These are phyloP conservation scores for Paecilomyces sp. DNA, from an alignment of 2,329 filamentous ascomycete genomes.

Conservation along the genomic window DNA sequence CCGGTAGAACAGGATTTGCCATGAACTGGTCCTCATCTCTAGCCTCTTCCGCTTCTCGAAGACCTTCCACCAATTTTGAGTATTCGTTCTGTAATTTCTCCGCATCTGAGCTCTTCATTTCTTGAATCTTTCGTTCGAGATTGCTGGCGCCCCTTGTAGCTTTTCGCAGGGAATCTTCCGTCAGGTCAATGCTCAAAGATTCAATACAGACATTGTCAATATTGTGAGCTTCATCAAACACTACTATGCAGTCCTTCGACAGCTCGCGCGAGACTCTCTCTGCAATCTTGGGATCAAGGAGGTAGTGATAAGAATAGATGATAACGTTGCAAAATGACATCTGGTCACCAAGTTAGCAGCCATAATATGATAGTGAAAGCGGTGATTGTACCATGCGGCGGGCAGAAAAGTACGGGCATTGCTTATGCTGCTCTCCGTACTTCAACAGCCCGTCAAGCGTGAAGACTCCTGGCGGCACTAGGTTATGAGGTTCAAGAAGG, in stretches of 20 bases:
- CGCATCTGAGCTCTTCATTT: conserved; percentile 94
- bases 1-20: conserved; percentile 87
- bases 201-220: conserved; percentile 99
- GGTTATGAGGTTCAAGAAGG: conserved; percentile 85
- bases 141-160: conserved; percentile 87
- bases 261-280: conserved; percentile 91
- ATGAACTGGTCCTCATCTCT: conserved; percentile 94
- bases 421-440: conserved; percentile 92
- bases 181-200: conserved; percentile 91
- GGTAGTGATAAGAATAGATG: conserved; percentile 98
- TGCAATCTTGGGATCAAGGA: conserved; percentile 95
- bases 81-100: conserved; percentile 94
- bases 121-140: conserved; percentile 79
- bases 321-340: conserved; percentile 99
- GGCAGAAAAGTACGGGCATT: conserved; percentile 95
- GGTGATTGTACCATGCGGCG: conserved; percentile 67
- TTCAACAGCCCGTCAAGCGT: conserved; percentile 81
- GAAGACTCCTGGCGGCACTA: conserved; percentile 92
- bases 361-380: not conserved
- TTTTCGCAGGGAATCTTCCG: conserved; percentile 86
- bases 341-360: conserved; percentile 36
- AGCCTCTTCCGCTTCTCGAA: conserved; percentile 80
- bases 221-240: conserved; percentile 98
- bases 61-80: conserved; percentile 84
- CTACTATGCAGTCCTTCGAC: conserved; percentile 96